Percentiles rank a stretch among this genome's conserved stretches.
These are phyloP conservation scores for Hydnomerulius pinastri DNA, from an alignment of 768 basidiomycete genomes.

Conservation along the genomic window DNA sequence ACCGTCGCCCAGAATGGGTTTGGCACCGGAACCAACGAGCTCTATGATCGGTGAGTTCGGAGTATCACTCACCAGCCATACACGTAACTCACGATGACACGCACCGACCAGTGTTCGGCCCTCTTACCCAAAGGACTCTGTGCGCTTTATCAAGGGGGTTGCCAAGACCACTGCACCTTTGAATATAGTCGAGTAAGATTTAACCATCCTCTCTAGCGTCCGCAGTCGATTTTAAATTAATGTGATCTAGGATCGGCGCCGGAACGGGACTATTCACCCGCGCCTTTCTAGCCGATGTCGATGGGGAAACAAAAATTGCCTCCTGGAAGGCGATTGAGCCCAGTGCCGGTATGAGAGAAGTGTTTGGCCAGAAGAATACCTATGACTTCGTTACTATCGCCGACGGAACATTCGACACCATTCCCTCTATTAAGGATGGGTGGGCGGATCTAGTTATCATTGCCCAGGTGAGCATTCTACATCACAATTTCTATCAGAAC, in stretches of 20 bases:
- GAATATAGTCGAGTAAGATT: constrained; percentile 70
- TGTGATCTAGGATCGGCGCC: constrained; percentile 61
- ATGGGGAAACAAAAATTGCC: constrained; percentile 51
- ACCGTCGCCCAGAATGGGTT: constrained; percentile 72
- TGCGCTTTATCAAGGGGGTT: constrained; percentile 59
- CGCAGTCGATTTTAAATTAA: constrained; percentile 1
- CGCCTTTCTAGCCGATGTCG: constrained; percentile 66
- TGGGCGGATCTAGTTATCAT: constrained; percentile 82
- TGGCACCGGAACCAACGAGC: constrained; percentile 76
- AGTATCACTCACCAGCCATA: background rate
- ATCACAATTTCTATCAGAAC: background rate
- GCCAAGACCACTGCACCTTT: constrained; percentile 42
- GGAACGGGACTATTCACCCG: constrained; percentile 92
- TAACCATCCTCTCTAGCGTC: background rate
- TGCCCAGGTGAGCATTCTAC: constrained; percentile 57
- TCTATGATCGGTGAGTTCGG: constrained; percentile 64
- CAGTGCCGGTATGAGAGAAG: constrained; percentile 79
- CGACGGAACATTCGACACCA: constrained; percentile 71
- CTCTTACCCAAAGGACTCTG: constrained; percentile 68
- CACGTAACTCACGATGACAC: background rate
- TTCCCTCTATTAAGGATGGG: constrained; percentile 55
- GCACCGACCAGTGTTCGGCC: constrained; percentile 64
- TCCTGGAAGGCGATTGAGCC: constrained; percentile 78
- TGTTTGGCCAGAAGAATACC: constrained; percentile 57
- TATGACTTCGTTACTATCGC: constrained; percentile 53